phyloP scores from a whole-genome alignment of 2,329 filamentous ascomycete genomes.

The Apiospora sp. region DNA sequence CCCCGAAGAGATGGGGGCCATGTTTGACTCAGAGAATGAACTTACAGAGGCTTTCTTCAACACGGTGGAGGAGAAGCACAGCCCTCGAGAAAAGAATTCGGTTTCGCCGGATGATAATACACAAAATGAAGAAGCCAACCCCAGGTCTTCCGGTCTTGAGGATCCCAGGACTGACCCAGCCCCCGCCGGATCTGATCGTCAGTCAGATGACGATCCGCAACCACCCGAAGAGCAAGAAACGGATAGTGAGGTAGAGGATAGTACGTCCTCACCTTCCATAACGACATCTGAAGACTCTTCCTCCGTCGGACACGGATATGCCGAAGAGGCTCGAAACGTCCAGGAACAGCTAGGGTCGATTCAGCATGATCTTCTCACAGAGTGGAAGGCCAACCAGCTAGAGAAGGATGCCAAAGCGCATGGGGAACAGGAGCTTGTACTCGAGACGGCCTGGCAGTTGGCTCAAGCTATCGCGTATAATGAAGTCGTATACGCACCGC shows the following conservation, averaged over 20 bases:
- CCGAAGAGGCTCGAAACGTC: too few species aligned
- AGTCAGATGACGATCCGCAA: too few species aligned
- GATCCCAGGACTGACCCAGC: not conserved
- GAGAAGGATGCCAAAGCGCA: not conserved
- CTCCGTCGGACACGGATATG: too few species aligned
- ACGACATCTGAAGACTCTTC: too few species aligned
- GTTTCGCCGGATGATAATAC: not conserved
- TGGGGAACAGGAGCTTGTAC: not conserved
- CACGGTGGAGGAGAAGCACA: not conserved
- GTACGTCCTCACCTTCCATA: not conserved
- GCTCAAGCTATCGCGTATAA: constrained; percentile 1
- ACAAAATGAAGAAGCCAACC: not conserved
- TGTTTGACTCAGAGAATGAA: not conserved
- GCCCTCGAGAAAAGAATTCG: too few species aligned
- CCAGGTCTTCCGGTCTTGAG: too few species aligned
- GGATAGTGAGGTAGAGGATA: not conserved
- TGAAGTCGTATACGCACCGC: not conserved
- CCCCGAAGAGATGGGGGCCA: not conserved
- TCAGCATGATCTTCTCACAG: not conserved
- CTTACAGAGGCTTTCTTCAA: not conserved
- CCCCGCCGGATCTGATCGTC: not conserved
- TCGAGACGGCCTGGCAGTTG: not conserved
- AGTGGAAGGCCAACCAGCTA: not conserved
- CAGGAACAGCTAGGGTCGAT: not conserved
- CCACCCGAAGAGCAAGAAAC: too few species aligned